Conservation (phyloP, 768 basidiomycete species). For the Saitozyma podzolica region DNA sequence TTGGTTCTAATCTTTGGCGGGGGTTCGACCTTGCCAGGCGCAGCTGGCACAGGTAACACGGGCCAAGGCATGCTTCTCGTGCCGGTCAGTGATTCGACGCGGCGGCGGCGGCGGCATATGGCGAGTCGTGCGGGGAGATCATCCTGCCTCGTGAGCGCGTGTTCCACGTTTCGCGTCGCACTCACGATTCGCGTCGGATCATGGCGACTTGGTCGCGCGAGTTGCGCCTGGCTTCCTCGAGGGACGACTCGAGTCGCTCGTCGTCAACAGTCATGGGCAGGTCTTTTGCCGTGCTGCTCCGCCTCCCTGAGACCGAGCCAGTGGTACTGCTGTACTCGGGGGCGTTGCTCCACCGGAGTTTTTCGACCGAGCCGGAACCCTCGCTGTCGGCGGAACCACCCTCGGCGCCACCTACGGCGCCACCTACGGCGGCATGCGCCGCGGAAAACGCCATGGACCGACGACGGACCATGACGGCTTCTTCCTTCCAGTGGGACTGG, state of each 20-base stretch:
- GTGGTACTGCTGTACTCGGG: no score
- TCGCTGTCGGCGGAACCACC: not conserved
- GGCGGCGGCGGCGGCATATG: slow-evolving; percentile 20
- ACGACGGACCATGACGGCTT: slow-evolving; percentile 44
- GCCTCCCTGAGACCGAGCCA: not conserved
- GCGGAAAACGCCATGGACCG: slow-evolving; percentile 34
- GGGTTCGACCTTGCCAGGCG: no score
- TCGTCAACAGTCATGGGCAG: slow-evolving; percentile 20
- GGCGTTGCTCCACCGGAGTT: no score
- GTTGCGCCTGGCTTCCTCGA: slow-evolving; percentile 17
- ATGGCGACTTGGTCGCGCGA: slow-evolving; percentile 27
- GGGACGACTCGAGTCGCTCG: slow-evolving; percentile 20
- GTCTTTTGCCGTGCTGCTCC: slow-evolving; percentile 27
- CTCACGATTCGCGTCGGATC: slow-evolving; percentile 29
- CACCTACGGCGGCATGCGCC: not conserved
- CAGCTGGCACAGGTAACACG: no score
- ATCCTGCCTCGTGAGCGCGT: slow-evolving; percentile 4
- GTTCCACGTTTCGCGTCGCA: not conserved
- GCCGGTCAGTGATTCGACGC: no score
- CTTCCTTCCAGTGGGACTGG: slow-evolving; percentile 36
- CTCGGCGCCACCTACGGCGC: not conserved
- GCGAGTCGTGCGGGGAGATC: slow-evolving; percentile 20
- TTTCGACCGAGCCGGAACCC: no score
- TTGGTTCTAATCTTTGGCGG: no score
- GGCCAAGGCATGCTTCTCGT: no score